Evolutionary conservation across 2,329 filamentous ascomycete species (phyloP).

Genomic region (Penicillium griseofulvum): DNA sequence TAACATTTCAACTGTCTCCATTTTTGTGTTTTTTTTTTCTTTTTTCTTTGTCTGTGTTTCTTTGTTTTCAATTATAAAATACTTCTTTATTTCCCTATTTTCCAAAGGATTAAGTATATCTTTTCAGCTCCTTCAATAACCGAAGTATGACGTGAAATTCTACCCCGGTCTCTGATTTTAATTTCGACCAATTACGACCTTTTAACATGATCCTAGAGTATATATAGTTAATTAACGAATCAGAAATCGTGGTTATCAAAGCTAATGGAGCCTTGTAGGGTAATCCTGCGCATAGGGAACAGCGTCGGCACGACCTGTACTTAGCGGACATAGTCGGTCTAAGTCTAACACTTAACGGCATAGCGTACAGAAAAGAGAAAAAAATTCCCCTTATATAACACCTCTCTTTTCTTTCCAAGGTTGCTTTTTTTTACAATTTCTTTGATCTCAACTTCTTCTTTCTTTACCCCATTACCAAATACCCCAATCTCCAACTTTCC

Average conservation of each 20-base stretch:
- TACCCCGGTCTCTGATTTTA: not conserved
- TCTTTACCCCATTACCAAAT: constrained; percentile 10
- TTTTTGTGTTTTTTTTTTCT: not conserved
- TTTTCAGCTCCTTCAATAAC: not conserved
- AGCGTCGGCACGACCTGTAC: constrained; percentile 28
- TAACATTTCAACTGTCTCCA: too few species aligned
- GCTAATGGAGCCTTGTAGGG: constrained; percentile 14
- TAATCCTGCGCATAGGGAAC: constrained; percentile 30
- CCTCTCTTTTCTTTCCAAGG: constrained; percentile 4
- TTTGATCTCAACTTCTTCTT: constrained; percentile 1
- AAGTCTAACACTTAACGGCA: constrained; percentile 37
- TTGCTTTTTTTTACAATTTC: constrained; percentile 4
- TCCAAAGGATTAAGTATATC: not conserved
- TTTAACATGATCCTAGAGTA: not conserved
- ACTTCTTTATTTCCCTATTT: not conserved
- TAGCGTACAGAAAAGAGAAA: constrained; percentile 13
- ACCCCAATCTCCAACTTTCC: constrained; percentile 18
- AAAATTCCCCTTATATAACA: not conserved
- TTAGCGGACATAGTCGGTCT: constrained; percentile 25
- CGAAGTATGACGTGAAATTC: constrained; percentile 3
- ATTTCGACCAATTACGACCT: not conserved
- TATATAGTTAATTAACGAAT: constrained; percentile 1
- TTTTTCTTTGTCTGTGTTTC: not conserved
- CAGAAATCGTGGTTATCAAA: constrained; percentile 3
- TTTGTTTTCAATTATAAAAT: not conserved